A percentile compares a stretch with the other conserved stretches of the same genome.
Evolutionary conservation across 164 flowering plant genomes (phyloP).

Genomic region (Vitis riparia): DNA sequence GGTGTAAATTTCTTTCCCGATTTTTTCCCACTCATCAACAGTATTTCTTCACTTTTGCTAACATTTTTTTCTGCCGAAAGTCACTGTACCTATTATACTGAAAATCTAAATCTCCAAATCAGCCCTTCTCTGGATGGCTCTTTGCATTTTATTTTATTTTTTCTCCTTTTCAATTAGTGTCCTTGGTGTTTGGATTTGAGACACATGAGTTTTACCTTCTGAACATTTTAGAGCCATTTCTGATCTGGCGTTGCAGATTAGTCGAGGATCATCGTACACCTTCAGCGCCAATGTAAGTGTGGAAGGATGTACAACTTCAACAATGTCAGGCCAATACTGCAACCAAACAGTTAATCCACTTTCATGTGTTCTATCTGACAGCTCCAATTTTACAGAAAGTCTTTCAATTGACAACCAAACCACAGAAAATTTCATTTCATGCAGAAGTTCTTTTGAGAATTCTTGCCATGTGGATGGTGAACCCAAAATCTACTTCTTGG

Average conservation of each 20-base stretch:
- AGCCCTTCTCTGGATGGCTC: no score
- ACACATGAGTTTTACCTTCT: no score
- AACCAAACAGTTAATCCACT: constrained; percentile 66
- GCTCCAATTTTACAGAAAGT: constrained; percentile 17
- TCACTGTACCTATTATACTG: no score
- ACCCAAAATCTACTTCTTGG: constrained; percentile 50
- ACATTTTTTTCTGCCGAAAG: no score
- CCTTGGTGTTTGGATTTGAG: no score
- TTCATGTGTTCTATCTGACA: constrained; percentile 47
- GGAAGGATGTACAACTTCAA: constrained; percentile 63
- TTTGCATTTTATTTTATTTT: no score
- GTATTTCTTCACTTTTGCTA: no score
- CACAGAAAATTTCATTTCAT: constrained; percentile 33
- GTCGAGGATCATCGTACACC: constrained; percentile 57
- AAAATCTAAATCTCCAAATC: no score
- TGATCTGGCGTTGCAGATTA: constrained; percentile 58
- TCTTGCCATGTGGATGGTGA: constrained; percentile 51
- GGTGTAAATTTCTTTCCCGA: no score
- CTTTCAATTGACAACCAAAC: constrained; percentile 29
- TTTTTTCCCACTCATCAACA: no score
- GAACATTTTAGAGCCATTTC: no score
- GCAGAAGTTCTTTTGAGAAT: constrained; percentile 37
- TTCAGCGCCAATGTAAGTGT: constrained; percentile 69
- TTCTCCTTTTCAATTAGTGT: no score
- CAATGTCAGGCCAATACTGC: constrained; percentile 72